Base-by-base conservation (phyloP, 495 filamentous ascomycete species). In the Daldinia concentrica region DNA sequence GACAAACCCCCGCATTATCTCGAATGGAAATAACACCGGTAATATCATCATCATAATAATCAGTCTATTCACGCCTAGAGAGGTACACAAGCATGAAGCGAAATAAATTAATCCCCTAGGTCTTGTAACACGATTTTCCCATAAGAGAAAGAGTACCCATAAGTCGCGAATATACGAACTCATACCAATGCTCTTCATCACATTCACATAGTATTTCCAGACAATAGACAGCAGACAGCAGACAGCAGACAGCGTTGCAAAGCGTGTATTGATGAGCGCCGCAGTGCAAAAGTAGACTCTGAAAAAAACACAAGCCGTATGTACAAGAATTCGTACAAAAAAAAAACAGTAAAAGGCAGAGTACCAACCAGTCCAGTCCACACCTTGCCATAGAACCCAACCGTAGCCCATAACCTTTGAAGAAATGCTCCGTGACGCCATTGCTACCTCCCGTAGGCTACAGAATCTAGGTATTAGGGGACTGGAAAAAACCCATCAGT, bases 381-480 rank as follows among this genome's bases (percentile, higher is more conserved):
- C 54, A 56, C 52, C 26, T 17, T 19, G 50, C 65, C 64, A 24
- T 54, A 30, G 50, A 52, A 52, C 48, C 48, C 19, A 45, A 17
- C 41, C 41, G 41, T 45, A 17, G 41, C 17, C 43, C 43, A 48
- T 48, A 22, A 24, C 3, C 43, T 24, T 14, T 4, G 22, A 22
- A 48, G 22, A 24, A 48, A 48, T 22, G 43, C 43, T n/a, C 43
- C 39, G 45, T 30, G 37, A 67, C 27, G 19, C 58, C 51, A 19
- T 36, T 30, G 54, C 43, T 24, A 22, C 54, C 45, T 30, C 48
- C 32, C 45, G 51, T 51, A 43, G 50, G 29, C 30, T 52, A 68
- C 64, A 68, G 43, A 58, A 62, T 62, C 62, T 41, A 63, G 52
- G 50, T 62, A 77, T 77, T 77, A 75, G 27, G 30, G 58, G 65